These are phyloP conservation scores for Candida pseudofarinosa DNA, from an alignment of 805 yeast genomes.

Conservation along the genomic window DNA sequence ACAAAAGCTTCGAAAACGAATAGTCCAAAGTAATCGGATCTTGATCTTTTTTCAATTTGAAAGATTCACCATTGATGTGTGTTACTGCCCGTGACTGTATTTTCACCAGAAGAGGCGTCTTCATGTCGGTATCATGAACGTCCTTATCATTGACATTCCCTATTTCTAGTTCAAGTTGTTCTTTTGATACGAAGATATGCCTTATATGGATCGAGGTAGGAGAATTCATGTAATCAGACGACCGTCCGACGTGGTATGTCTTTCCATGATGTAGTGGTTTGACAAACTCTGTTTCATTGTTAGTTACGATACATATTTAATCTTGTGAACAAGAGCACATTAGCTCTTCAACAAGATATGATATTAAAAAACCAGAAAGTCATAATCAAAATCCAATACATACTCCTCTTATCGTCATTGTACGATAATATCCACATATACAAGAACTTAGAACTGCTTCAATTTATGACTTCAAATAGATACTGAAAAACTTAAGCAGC, in stretches of 20 bases:
- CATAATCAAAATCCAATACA: too few relatives aligned
- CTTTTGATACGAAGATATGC: constrained; percentile 26
- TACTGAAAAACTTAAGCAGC: neutral
- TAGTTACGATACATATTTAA: neutral
- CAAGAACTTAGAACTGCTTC: too few relatives aligned
- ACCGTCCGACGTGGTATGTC: constrained; percentile 25
- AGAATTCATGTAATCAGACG: neutral
- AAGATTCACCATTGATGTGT: constrained; percentile 21
- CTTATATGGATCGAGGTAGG: neutral
- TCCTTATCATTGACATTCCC: constrained; percentile 7
- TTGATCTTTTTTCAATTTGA: constrained; percentile 15
- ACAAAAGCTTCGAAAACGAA: neutral
- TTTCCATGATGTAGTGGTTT: constrained; percentile 7
- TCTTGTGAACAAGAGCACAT: neutral
- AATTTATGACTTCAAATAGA: too few relatives aligned
- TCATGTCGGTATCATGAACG: constrained; percentile 1
- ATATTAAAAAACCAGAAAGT: too few relatives aligned
- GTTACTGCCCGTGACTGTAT: constrained; percentile 29
- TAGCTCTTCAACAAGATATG: too few relatives aligned
- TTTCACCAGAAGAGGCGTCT: constrained; percentile 16
- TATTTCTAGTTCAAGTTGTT: constrained; percentile 20
- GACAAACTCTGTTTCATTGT: neutral
- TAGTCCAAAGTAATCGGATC: neutral
- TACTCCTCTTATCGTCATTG: constrained; percentile 5
- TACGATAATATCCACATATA: constrained; percentile 7